phyloP scores from a whole-genome alignment of 1,284 basidiomycete species.

The Boletus putidus region DNA sequence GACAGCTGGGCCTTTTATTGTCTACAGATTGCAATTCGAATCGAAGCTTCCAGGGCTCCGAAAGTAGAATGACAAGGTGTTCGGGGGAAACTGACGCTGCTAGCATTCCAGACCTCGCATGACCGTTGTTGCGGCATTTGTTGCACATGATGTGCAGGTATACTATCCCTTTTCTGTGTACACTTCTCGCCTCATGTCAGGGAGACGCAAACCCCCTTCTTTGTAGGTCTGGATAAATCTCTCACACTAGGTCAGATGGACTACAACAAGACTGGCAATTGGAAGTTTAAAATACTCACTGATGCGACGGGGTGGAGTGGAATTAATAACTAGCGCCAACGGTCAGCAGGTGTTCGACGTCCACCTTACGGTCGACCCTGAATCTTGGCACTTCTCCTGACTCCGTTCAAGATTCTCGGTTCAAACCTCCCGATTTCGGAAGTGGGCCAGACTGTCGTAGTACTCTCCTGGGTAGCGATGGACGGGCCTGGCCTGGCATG shows the following conservation, averaged over 20 bases:
- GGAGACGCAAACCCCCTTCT: not conserved
- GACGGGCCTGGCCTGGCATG: too few relatives aligned
- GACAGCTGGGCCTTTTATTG: not conserved
- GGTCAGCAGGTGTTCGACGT: too few relatives aligned
- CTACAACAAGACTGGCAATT: not conserved
- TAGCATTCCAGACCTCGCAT: too few relatives aligned
- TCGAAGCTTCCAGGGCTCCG: not conserved
- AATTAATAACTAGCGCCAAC: not conserved
- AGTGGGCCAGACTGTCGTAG: too few relatives aligned
- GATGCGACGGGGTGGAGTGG: not conserved
- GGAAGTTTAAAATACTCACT: not conserved
- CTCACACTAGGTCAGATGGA: not conserved
- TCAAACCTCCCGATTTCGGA: too few relatives aligned
- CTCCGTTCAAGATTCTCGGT: too few relatives aligned
- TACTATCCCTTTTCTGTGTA: too few relatives aligned
- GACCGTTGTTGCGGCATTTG: not conserved
- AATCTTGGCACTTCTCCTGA: too few relatives aligned
- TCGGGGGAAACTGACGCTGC: too few relatives aligned
- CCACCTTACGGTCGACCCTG: too few relatives aligned
- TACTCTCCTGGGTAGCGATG: too few relatives aligned
- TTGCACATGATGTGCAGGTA: not conserved
- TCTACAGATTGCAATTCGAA: not conserved
- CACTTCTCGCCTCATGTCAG: not conserved
- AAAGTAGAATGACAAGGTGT: not conserved
- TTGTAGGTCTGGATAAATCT: not conserved